Percentiles rank a stretch among this genome's conserved stretches.
Conservation (phyloP, 495 filamentous ascomycete species). For the Schizothecium vesticola region DNA sequence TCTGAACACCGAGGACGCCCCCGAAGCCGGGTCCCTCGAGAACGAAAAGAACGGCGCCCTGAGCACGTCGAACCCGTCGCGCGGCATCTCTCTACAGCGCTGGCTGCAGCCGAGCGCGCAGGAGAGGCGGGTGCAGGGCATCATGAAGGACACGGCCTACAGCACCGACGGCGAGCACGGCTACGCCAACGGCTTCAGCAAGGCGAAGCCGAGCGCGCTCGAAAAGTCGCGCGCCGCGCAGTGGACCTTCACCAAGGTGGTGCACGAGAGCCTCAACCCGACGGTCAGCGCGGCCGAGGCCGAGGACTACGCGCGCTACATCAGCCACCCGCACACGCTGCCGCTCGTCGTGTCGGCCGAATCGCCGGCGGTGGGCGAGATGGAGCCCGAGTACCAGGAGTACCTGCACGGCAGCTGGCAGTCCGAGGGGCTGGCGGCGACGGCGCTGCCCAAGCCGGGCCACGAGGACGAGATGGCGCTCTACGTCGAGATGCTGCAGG, state of each 20-base stretch:
- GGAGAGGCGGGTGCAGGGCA: slow-evolving; percentile 36
- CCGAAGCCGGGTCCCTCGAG: slow-evolving; percentile 34
- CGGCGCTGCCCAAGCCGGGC: slow-evolving; percentile 6
- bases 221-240: slow-evolving; percentile 70
- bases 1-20: slow-evolving; percentile 23
- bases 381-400: slow-evolving; percentile 64
- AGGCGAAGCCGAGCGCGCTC: slow-evolving; percentile 39
- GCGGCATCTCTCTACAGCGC: slow-evolving; percentile 45
- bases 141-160: slow-evolving; percentile 39
- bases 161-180: slow-evolving; percentile 16
- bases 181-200: slow-evolving; percentile 2
- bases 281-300: slow-evolving; percentile 66
- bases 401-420: slow-evolving; percentile 59
- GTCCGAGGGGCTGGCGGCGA: slow-evolving; percentile 28
- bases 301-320: slow-evolving; percentile 85
- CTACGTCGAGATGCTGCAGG: slow-evolving; percentile 67
- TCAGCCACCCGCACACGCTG: slow-evolving; percentile 82
- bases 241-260: slow-evolving; percentile 82
- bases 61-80: slow-evolving; percentile 10
- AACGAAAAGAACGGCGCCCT: slow-evolving; percentile 28
- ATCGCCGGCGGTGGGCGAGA: slow-evolving; percentile 36
- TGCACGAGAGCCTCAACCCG: slow-evolving; percentile 73
- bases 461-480: slow-evolving; percentile 64
- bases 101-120: slow-evolving; percentile 44
- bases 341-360: slow-evolving; percentile 81